These are phyloP conservation scores for Entrophospora sp. DNA, from an alignment of 192 early-diverging fungal species.

Conservation along the genomic window DNA sequence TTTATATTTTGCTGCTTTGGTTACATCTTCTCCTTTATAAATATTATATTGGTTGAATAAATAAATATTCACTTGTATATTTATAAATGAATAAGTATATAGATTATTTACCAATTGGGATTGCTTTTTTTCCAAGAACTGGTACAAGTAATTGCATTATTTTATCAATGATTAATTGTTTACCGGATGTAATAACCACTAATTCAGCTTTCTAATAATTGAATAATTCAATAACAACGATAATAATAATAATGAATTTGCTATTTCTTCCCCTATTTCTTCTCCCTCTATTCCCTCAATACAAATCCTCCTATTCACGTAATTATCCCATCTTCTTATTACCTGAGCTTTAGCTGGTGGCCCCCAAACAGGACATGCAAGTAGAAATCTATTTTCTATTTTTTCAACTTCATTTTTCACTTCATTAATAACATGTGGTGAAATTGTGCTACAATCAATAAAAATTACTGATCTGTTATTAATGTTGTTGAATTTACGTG, in stretches of 20 bases:
- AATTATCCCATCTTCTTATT: background rate
- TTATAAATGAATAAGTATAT: no score
- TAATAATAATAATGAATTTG: background rate
- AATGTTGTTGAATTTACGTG: background rate
- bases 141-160: conserved; percentile 34
- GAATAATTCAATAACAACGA: background rate
- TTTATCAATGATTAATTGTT: conserved; percentile 30
- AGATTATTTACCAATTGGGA: conserved; percentile 36
- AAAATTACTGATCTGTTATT: conserved; percentile 33
- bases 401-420: conserved; percentile 23
- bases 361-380: conserved; percentile 50
- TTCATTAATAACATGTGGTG: conserved; percentile 29
- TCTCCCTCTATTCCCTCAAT: background rate
- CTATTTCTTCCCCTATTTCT: no score
- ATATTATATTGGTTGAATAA: no score
- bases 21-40: conserved; percentile 36
- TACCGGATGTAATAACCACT: conserved; percentile 43
- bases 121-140: conserved; percentile 34
- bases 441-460: conserved; percentile 53
- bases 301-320: background rate
- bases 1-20: conserved; percentile 44
- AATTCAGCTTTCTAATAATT: conserved; percentile 29
- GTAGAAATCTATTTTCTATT: conserved; percentile 19
- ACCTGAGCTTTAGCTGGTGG: conserved; percentile 39
- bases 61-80: no score